Percentiles rank a stretch among this genome's conserved stretches.
Evolutionary conservation across 2,329 filamentous ascomycete genomes (phyloP).

Genomic region (Apiospora saccharicola): DNA sequence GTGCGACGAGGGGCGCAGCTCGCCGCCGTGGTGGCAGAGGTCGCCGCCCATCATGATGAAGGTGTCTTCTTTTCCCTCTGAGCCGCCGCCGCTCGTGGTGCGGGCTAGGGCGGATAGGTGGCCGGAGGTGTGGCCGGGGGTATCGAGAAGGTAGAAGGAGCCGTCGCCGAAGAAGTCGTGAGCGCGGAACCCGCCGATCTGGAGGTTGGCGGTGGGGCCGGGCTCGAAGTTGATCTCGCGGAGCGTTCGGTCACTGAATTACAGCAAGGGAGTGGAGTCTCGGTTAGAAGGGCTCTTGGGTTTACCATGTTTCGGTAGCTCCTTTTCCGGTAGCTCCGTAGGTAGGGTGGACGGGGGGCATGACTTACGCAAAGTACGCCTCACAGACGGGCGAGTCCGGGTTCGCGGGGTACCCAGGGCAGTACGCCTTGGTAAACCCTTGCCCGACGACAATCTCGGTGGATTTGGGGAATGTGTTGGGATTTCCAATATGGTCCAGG

Average conservation of each 20-base stretch:
- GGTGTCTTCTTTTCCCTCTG: conserved; percentile 32
- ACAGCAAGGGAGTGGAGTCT: no score
- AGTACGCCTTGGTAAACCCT: neutral
- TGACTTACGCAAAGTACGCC: conserved; percentile 1
- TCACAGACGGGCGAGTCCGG: neutral
- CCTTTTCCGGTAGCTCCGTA: neutral
- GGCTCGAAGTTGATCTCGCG: conserved; percentile 16
- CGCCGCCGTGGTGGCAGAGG: conserved; percentile 52
- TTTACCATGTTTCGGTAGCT: no score
- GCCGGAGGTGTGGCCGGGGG: conserved; percentile 59
- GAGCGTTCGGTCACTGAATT: conserved; percentile 52
- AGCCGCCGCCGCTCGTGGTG: conserved; percentile 37
- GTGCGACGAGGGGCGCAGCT: conserved; percentile 52
- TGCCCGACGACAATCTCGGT: neutral
- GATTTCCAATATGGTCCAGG: conserved; percentile 52
- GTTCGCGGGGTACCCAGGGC: neutral
- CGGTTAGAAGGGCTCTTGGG: conserved; percentile 33
- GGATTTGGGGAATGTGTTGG: conserved; percentile 48
- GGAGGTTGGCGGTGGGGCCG: neutral
- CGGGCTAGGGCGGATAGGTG: conserved; percentile 59
- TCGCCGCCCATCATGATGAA: conserved; percentile 62
- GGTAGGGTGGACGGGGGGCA: neutral
- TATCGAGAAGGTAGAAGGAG: conserved; percentile 61
- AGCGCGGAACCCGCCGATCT: conserved; percentile 39
- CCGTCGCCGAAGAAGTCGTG: conserved; percentile 64